phyloP scores from a whole-genome alignment of 2,329 filamentous ascomycete species.

The Colletotrichum lini region DNA sequence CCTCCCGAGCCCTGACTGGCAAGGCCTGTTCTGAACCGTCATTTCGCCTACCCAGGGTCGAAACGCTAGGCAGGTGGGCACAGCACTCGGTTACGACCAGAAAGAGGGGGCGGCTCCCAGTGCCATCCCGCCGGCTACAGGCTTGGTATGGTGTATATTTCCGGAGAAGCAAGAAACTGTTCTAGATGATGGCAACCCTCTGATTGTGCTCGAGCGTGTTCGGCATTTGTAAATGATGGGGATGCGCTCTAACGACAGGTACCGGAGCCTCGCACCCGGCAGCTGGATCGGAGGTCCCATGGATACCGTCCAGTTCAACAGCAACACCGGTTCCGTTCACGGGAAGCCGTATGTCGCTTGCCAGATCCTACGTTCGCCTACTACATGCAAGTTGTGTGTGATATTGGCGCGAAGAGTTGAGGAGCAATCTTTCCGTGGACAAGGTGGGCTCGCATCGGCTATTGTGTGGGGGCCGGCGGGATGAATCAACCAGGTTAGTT shows the following conservation, averaged over 20 bases:
- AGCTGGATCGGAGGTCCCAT: background rate
- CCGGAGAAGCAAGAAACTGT: background rate
- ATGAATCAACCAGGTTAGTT: background rate
- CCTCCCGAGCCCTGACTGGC: too few species aligned
- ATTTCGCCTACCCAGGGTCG: background rate
- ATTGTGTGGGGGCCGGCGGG: too few species aligned
- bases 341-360: background rate
- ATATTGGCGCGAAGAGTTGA: background rate
- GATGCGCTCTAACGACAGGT: background rate
- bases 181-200: background rate
- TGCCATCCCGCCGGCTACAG: background rate
- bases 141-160: background rate
- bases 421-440: background rate
- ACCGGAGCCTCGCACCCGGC: too few species aligned
- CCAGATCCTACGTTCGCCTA: background rate
- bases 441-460: background rate
- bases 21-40: background rate
- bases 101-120: background rate
- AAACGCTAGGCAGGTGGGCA: background rate
- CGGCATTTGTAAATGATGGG: background rate
- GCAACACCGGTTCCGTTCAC: background rate
- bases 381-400: background rate
- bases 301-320: background rate
- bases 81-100: background rate
- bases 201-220: background rate